phyloP scores from a whole-genome alignment of 257 asterid species.

The Solanum tarapatanum region DNA sequence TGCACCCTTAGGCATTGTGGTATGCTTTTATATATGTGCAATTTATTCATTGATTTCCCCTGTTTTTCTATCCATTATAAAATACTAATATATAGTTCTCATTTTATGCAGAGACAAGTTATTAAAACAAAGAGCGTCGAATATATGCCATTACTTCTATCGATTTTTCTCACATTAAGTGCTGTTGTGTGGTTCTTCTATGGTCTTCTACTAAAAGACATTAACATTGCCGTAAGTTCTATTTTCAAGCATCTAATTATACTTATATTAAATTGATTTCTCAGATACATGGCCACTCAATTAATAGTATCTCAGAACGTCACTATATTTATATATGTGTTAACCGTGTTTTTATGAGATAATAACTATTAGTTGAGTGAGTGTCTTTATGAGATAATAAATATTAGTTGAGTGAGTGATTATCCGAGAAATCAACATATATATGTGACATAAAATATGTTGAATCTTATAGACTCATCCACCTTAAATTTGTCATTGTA shows the following conservation, averaged over 20 bases:
- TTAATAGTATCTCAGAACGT: too few species aligned
- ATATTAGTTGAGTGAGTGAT: background rate
- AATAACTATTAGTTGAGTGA: too few species aligned
- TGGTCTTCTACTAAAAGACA: constrained; percentile 43
- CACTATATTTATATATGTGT: too few species aligned
- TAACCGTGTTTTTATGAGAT: too few species aligned
- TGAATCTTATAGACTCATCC: background rate
- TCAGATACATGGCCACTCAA: background rate
- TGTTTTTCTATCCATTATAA: background rate
- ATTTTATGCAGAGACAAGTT: constrained; percentile 39
- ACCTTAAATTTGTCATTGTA: background rate
- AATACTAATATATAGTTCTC: too few species aligned
- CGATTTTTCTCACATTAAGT: constrained; percentile 56
- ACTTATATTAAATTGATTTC: too few species aligned
- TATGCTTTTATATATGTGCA: background rate
- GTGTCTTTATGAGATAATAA: too few species aligned
- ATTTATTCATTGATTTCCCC: background rate
- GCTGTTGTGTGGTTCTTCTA: constrained; percentile 76
- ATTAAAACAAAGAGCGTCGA: constrained; percentile 51
- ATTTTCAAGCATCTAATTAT: background rate
- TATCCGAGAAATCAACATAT: background rate
- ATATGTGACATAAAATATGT: background rate
- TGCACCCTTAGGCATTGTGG: constrained; percentile 55
- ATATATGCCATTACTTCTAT: constrained; percentile 56
- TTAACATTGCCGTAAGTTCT: constrained; percentile 53